Evolutionary conservation across 2,329 filamentous ascomycete genomes (phyloP).

Genomic region (Phialophora tarda): DNA sequence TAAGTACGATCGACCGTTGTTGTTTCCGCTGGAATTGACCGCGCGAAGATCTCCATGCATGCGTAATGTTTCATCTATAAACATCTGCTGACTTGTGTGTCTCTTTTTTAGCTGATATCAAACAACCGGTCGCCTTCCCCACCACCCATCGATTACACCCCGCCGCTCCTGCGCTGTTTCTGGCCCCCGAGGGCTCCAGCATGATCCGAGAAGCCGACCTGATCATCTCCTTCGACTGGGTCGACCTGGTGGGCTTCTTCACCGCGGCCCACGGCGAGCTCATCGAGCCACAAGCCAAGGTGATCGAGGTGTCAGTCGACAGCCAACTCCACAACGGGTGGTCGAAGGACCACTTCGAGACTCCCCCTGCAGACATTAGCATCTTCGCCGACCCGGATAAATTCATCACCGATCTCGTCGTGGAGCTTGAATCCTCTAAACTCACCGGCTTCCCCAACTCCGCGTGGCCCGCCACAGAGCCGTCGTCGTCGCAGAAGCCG

Average conservation of each 20-base stretch:
- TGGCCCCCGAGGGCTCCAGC: conserved; percentile 3
- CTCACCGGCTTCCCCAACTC: conserved; percentile 9
- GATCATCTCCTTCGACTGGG: conserved; percentile 17
- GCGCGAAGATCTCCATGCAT: neutral
- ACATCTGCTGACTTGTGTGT: neutral
- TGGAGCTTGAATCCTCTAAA: conserved; percentile 9
- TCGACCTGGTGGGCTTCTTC: conserved; percentile 13
- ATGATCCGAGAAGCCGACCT: conserved; percentile 12
- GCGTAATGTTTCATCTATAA: neutral
- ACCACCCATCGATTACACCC: conserved; percentile 14
- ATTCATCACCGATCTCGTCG: conserved; percentile 15
- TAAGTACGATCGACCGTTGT: conserved; percentile 8
- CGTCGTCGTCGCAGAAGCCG: conserved; percentile 13
- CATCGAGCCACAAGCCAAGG: conserved; percentile 4
- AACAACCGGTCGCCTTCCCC: conserved; percentile 15
- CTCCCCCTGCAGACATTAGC: conserved; percentile 10
- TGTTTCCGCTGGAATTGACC: neutral
- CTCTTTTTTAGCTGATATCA: conserved; percentile 5
- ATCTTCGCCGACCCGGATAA: conserved; percentile 17
- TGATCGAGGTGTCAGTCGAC: conserved; percentile 9
- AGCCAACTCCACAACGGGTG: conserved; percentile 16
- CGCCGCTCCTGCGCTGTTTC: conserved; percentile 8
- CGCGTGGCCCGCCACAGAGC: conserved; percentile 5
- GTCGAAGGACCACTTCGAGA: conserved; percentile 18
- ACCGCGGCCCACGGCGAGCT: conserved; percentile 8